These are phyloP conservation scores for Candida easanensis DNA, from an alignment of 805 yeast genomes.

Conservation along the genomic window DNA sequence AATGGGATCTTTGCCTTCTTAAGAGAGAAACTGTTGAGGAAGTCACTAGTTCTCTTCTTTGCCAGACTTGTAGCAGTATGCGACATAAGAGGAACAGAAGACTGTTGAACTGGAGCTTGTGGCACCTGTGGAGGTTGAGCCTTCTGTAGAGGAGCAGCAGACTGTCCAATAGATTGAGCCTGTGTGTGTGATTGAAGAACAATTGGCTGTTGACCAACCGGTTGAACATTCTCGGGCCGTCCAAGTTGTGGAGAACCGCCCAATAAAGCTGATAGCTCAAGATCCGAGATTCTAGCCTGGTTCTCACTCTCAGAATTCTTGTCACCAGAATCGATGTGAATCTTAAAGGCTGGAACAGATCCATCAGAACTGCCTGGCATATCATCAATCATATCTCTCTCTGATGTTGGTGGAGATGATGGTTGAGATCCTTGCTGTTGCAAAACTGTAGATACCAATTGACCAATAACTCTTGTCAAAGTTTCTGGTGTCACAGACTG, in stretches of 20 bases:
- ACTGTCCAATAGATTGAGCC: no score
- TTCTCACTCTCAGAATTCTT: no score
- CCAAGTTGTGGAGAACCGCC: no score
- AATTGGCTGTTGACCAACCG: no score
- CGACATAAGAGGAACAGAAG: background rate
- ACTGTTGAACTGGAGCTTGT: background rate
- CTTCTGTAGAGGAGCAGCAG: conserved; percentile 1
- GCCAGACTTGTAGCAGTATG: conserved; percentile 1
- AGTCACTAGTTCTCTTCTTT: conserved; percentile 23
- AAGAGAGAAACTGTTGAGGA: conserved; percentile 20
- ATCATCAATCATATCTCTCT: conserved; percentile 11
- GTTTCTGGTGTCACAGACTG: conserved; percentile 41
- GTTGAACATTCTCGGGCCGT: no score
- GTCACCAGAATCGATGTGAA: conserved; percentile 12
- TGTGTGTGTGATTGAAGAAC: no score
- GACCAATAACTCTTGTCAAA: conserved; percentile 25
- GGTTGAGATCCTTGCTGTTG: conserved; percentile 8
- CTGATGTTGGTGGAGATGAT: conserved; percentile 5
- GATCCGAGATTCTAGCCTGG: no score
- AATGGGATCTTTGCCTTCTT: conserved; percentile 28
- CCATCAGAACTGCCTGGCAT: conserved; percentile 30
- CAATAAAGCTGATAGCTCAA: no score
- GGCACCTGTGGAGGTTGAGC: conserved; percentile 3
- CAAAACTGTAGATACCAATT: conserved; percentile 23
- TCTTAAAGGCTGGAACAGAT: conserved; percentile 30